These are phyloP conservation scores for Pseudocercospora fijiensis DNA, from an alignment of 2,329 filamentous ascomycete species.

Conservation along the genomic window DNA sequence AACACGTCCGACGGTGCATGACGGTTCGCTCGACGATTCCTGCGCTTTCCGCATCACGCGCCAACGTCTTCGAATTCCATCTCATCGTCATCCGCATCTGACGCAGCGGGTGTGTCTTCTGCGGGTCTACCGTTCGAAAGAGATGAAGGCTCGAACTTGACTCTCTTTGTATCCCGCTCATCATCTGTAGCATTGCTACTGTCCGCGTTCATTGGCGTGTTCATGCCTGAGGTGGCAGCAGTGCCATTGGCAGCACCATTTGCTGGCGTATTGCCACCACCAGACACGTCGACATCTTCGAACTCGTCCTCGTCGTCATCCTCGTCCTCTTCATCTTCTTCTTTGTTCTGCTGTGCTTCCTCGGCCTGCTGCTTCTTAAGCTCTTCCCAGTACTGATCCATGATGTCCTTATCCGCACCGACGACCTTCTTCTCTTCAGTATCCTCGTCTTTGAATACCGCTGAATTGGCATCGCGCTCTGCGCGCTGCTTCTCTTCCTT, in stretches of 20 bases:
- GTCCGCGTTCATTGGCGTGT: conserved; percentile 29
- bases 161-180: conserved; percentile 58
- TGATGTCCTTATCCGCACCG: conserved; percentile 52
- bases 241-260: conserved; percentile 24
- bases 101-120: conserved; percentile 40
- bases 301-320: conserved; percentile 54
- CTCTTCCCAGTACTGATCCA: conserved; percentile 67
- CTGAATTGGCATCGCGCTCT: conserved; percentile 39
- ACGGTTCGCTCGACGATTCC: neutral
- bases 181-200: conserved; percentile 40
- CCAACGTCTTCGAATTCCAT: conserved; percentile 50
- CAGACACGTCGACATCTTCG: conserved; percentile 56
- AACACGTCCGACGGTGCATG: neutral
- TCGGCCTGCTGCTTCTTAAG: conserved; percentile 61
- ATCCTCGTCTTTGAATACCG: conserved; percentile 49
- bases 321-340: conserved; percentile 54
- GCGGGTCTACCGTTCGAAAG: conserved; percentile 35
- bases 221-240: conserved; percentile 34
- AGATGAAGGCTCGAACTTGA: conserved; percentile 57
- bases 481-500: conserved; percentile 42
- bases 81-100: conserved; percentile 49
- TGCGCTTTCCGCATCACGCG: neutral
- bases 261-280: conserved; percentile 31
- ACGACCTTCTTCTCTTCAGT: conserved; percentile 40
- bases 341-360: conserved; percentile 44